A percentile compares a stretch with the other conserved stretches of the same genome.
Evolutionary conservation across 257 asterid genomes (phyloP).

Genomic region (Capsicum baccatum): DNA sequence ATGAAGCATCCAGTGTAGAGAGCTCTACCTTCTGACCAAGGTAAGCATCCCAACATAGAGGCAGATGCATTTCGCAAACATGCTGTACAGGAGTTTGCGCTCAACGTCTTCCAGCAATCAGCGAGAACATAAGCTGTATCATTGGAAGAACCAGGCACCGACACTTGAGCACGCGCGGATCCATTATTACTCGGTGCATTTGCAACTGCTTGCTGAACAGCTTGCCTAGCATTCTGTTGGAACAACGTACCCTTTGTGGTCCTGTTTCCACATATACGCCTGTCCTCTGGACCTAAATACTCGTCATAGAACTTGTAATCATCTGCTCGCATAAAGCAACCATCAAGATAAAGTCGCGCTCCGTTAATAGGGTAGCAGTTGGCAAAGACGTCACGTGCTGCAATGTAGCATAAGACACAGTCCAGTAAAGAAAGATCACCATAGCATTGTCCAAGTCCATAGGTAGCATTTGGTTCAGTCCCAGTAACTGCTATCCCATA

Average conservation of each 20-base stretch:
- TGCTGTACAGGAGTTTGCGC: conserved; percentile 48
- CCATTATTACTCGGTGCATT: conserved; percentile 53
- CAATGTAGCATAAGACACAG: conserved; percentile 38
- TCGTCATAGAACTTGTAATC: conserved; percentile 36
- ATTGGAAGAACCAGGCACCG: conserved; percentile 35
- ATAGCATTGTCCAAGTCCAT: conserved; percentile 44
- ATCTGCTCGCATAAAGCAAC: conserved; percentile 38
- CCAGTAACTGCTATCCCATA: conserved; percentile 32
- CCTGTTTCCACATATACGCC: conserved; percentile 53
- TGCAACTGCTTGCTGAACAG: conserved; percentile 48
- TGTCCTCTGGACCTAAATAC: conserved; percentile 50
- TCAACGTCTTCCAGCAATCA: conserved; percentile 67
- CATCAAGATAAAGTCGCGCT: conserved; percentile 38
- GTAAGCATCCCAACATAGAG: conserved; percentile 57
- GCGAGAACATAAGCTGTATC: conserved; percentile 61
- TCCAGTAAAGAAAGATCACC: conserved; percentile 38
- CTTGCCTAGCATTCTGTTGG: conserved; percentile 43
- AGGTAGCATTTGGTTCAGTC: conserved; percentile 29
- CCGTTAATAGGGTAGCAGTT: conserved; percentile 28
- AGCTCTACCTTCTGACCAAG: conserved; percentile 67
- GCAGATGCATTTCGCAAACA: conserved; percentile 64
- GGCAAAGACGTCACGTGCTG: conserved; percentile 32
- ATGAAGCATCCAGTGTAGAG: conserved; percentile 70
- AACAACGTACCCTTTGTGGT: conserved; percentile 47
- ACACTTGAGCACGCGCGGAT: conserved; percentile 48